These are phyloP conservation scores for Citrus reticulata DNA, from an alignment of 345 rosid genomes.

Conservation along the genomic window DNA sequence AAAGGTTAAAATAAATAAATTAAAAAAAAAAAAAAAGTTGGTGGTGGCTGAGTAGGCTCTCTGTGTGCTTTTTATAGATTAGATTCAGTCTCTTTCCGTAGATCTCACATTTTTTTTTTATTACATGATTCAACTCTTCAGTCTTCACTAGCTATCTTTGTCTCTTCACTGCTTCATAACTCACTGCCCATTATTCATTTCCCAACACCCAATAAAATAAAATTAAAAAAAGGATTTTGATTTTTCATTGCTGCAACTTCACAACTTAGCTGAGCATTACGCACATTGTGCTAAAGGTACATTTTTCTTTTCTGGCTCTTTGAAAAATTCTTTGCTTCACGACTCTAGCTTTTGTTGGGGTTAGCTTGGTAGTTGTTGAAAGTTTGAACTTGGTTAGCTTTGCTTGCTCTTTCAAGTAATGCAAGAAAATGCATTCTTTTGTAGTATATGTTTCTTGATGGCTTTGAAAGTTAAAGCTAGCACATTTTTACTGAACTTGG, in stretches of 20 bases:
- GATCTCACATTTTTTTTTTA: not conserved
- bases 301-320: not conserved
- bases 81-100: slow-evolving; percentile 15
- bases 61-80: not conserved
- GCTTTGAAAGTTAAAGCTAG: not conserved
- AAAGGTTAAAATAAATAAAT: not conserved
- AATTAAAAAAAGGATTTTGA: not conserved
- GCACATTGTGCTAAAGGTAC: not conserved
- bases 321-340: not conserved
- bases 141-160: not conserved
- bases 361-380: slow-evolving; percentile 40
- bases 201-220: not conserved
- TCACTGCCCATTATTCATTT: not conserved
- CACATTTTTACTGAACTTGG: not conserved
- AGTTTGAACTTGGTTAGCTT: not conserved
- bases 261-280: not conserved
- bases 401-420: slow-evolving; percentile 23
- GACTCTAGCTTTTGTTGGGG: slow-evolving; percentile 9
- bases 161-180: not conserved
- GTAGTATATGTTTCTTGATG: not conserved
- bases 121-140: not conserved
- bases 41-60: slow-evolving; percentile 2
- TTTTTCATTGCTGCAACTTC: slow-evolving; percentile 15
- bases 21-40: not conserved
- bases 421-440: not conserved